Evolutionary conservation across 495 filamentous ascomycete genomes (phyloP).

Genomic region (Chaetomium tenue): DNA sequence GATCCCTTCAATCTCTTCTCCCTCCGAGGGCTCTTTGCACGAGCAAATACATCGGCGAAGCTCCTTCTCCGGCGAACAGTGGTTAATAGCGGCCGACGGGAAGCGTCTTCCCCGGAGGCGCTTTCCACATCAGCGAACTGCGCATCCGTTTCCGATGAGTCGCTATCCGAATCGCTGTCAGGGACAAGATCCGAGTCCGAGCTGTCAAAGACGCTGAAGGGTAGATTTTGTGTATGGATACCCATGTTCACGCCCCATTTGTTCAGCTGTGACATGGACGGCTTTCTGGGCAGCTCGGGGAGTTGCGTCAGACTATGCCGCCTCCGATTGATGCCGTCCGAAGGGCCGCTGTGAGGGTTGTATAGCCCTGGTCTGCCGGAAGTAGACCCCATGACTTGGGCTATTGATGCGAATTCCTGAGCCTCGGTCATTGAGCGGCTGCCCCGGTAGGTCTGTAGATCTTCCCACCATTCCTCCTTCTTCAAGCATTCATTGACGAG

Average conservation of each 20-base stretch:
- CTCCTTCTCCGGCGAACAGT: constrained; percentile 37
- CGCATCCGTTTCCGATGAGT: constrained; percentile 32
- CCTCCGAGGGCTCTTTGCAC: constrained; percentile 20
- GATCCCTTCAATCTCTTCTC: constrained; percentile 25
- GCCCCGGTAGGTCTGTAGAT: constrained; percentile 61
- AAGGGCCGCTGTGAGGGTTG: constrained; percentile 29
- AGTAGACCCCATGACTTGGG: constrained; percentile 36
- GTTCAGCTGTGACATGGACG: constrained; percentile 63
- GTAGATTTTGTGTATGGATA: constrained; percentile 73
- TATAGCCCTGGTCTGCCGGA: constrained; percentile 36
- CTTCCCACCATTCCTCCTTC: constrained; percentile 80
- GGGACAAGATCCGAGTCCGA: constrained; percentile 40
- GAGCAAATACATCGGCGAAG: constrained; percentile 36
- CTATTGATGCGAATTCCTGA: constrained; percentile 37
- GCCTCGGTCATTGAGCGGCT: constrained; percentile 53
- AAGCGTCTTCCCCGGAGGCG: constrained; percentile 27
- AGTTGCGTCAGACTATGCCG: constrained; percentile 41
- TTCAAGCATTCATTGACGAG: constrained; percentile 60
- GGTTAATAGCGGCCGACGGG: constrained; percentile 30
- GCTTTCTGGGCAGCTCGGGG: constrained; percentile 49
- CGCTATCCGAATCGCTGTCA: constrained; percentile 50
- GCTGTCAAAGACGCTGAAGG: constrained; percentile 61
- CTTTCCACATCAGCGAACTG: constrained; percentile 37
- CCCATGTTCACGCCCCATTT: constrained; percentile 63
- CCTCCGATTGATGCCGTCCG: constrained; percentile 31